phyloP scores from a whole-genome alignment of 306 rosid species.

The Alnus rubra region DNA sequence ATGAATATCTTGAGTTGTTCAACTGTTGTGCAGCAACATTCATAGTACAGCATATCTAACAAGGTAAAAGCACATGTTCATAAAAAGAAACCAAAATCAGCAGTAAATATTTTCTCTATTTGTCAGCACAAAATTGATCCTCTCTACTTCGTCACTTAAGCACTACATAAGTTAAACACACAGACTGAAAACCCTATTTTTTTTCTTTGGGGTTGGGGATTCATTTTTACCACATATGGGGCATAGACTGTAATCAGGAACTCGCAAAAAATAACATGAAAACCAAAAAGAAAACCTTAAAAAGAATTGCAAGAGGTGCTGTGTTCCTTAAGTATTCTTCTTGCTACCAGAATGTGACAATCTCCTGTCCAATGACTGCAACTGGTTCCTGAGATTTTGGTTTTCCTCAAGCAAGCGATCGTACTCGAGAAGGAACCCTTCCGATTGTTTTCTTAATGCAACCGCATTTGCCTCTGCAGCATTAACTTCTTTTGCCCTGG shows the following conservation, averaged over 20 bases:
- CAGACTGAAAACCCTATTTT: conserved; percentile 34
- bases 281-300: conserved; percentile 8
- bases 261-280: conserved; percentile 30
- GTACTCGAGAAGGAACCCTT: conserved; percentile 92
- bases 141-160: conserved; percentile 34
- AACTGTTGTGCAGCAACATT: not conserved
- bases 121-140: conserved; percentile 44
- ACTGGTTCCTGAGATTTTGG: conserved; percentile 62
- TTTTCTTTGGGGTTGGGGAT: not conserved
- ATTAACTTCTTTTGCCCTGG: conserved; percentile 54
- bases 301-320: conserved; percentile 1
- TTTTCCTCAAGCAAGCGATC: conserved; percentile 92
- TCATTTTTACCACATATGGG: conserved; percentile 28
- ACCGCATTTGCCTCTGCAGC: conserved; percentile 67
- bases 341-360: conserved; percentile 66
- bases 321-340: conserved; percentile 59
- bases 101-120: conserved; percentile 33
- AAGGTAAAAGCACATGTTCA: conserved; percentile 21
- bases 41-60: not conserved
- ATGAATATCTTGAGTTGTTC: not conserved
- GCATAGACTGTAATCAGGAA: conserved; percentile 35
- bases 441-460: conserved; percentile 91
- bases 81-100: conserved; percentile 33
- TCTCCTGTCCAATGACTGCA: conserved; percentile 56
- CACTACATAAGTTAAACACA: conserved; percentile 28